Percentiles rank a stretch among this genome's conserved stretches.
phyloP scores from a whole-genome alignment of 306 rosid genomes.

The Alnus rubra region DNA sequence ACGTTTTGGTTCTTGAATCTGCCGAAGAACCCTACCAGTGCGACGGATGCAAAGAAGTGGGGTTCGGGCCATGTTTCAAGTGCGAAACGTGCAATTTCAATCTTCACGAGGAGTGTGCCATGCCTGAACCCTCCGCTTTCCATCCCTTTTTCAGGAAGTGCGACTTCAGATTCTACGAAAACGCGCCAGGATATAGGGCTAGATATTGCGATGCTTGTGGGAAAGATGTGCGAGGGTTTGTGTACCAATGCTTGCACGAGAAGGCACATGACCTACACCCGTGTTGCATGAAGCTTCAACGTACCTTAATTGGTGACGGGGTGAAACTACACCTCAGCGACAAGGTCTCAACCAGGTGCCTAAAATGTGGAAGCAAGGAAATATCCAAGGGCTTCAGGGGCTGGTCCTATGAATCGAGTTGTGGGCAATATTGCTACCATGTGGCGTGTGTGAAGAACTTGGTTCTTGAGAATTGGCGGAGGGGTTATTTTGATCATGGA shows the following conservation, averaged over 20 bases:
- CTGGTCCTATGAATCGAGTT: constrained; percentile 41
- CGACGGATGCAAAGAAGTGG: constrained; percentile 44
- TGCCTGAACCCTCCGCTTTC: neutral
- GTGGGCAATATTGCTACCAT: constrained; percentile 31
- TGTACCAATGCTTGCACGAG: constrained; percentile 31
- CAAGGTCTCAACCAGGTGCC: constrained; percentile 30
- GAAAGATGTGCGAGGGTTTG: constrained; percentile 45
- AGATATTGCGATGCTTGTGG: constrained; percentile 51
- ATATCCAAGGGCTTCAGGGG: constrained; percentile 26
- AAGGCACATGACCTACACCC: constrained; percentile 41
- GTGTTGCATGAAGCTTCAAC: constrained; percentile 34
- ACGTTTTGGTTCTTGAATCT: constrained; percentile 17
- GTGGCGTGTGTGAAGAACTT: constrained; percentile 50
- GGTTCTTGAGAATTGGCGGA: constrained; percentile 38
- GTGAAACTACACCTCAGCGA: constrained; percentile 20
- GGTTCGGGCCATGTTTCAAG: constrained; percentile 35
- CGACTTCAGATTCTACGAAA: constrained; percentile 17
- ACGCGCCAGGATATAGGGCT: neutral
- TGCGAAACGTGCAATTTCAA: constrained; percentile 34
- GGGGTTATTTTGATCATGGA: constrained; percentile 24
- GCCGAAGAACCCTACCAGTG: constrained; percentile 40
- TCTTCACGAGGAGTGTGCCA: constrained; percentile 48
- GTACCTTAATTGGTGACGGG: constrained; percentile 22
- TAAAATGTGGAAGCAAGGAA: constrained; percentile 32
- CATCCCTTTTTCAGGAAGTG: constrained; percentile 31